These are phyloP conservation scores for Eucalyptus erythrocorys DNA, from an alignment of 345 rosid genomes.

Conservation along the genomic window DNA sequence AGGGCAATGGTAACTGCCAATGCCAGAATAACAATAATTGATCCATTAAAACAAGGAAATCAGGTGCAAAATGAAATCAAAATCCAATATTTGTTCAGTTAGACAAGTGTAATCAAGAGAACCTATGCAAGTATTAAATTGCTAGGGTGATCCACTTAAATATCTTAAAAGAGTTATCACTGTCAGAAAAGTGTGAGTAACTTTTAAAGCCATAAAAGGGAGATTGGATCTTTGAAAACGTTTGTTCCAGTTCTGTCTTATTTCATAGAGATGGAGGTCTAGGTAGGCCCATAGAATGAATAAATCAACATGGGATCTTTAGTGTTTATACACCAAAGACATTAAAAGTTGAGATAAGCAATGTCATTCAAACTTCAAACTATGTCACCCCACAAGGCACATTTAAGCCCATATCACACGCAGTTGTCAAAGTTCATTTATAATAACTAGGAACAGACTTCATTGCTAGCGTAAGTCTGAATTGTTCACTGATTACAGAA, in stretches of 20 bases:
- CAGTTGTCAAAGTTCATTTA: not conserved
- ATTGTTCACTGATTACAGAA: not conserved
- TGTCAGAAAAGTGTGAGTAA: not conserved
- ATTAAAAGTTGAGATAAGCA: not conserved
- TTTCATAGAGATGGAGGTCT: not conserved
- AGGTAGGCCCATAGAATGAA: not conserved
- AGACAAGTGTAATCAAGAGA: not conserved
- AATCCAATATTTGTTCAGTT: not conserved
- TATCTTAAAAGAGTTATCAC: not conserved
- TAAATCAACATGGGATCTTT: not conserved
- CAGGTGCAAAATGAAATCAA: not conserved
- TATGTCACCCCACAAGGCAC: not conserved
- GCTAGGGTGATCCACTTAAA: not conserved
- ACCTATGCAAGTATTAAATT: not conserved
- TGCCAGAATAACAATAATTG: not conserved
- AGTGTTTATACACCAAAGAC: not conserved
- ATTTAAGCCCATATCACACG: not conserved
- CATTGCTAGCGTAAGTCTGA: not conserved
- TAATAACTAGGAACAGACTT: not conserved
- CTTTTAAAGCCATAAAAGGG: not conserved
- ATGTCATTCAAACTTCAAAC: not conserved
- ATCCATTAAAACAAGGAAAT: not conserved
- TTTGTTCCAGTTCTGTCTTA: not conserved
- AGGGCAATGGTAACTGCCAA: constrained; percentile 78
- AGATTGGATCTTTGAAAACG: not conserved